These are phyloP conservation scores for Geotrichum australiense DNA, from an alignment of 1,139 yeast species.

Conservation along the genomic window DNA sequence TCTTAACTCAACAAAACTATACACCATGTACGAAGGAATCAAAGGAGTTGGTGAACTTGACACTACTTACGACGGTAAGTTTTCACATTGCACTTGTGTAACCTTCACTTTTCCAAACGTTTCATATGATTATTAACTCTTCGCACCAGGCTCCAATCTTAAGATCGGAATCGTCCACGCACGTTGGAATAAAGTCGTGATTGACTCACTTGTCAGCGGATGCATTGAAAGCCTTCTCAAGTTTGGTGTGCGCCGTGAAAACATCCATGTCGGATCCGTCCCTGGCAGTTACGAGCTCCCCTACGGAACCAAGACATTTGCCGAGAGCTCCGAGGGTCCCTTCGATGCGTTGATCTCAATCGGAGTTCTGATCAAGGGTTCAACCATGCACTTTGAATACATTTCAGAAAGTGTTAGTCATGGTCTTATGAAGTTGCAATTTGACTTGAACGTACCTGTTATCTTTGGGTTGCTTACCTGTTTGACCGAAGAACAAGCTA, in stretches of 20 bases:
- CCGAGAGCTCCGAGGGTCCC: conserved; percentile 40
- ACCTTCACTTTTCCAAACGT: neutral
- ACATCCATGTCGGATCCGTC: conserved; percentile 73
- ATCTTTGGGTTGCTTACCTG: conserved; percentile 92
- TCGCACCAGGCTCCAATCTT: conserved; percentile 45
- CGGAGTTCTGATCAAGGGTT: conserved; percentile 91
- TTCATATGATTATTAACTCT: neutral
- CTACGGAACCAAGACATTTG: conserved; percentile 54
- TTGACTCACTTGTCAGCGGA: conserved; percentile 75
- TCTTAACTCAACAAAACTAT: too few relatives aligned
- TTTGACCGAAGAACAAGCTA: conserved; percentile 89
- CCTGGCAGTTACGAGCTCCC: conserved; percentile 97
- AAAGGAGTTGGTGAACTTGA: conserved; percentile 17
- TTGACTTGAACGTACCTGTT: conserved; percentile 65
- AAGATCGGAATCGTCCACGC: conserved; percentile 87
- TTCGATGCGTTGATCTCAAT: conserved; percentile 88
- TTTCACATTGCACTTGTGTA: neutral
- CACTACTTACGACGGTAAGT: conserved; percentile 16
- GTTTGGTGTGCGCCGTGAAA: conserved; percentile 66
- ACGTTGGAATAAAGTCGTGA: conserved; percentile 81
- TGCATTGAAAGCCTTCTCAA: conserved; percentile 53
- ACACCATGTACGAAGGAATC: conserved; percentile 14
- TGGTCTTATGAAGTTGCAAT: conserved; percentile 78
- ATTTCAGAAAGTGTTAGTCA: conserved; percentile 86
- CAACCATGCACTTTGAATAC: conserved; percentile 97